Percentiles rank a stretch among this genome's conserved stretches.
Conservation (phyloP, 179 eudicot genomes). For the Drosera spatulata region DNA sequence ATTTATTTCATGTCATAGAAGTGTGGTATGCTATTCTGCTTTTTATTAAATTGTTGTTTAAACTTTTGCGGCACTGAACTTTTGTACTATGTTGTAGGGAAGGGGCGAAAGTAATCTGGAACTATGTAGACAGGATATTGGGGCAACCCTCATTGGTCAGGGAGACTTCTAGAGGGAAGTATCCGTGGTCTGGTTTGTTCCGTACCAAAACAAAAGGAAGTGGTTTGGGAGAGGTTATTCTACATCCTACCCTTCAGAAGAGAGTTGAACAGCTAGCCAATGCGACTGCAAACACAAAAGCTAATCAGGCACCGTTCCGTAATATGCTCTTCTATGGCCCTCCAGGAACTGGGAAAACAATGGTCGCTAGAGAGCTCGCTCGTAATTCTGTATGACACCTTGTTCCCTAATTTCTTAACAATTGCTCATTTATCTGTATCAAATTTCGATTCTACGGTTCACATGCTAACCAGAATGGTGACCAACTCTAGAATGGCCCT, state of each 20-base stretch:
- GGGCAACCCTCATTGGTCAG: slow-evolving; percentile 94
- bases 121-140: slow-evolving; percentile 83
- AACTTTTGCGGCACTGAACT: too few relatives aligned
- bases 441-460: too few relatives aligned
- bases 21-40: too few relatives aligned
- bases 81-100: slow-evolving; percentile 51
- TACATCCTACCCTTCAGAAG: slow-evolving; percentile 76
- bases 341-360: slow-evolving; percentile 96
- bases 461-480: too few relatives aligned
- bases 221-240: slow-evolving; percentile 81
- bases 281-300: slow-evolving; percentile 91
- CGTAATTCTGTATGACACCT: slow-evolving; percentile 61
- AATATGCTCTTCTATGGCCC: slow-evolving; percentile 97
- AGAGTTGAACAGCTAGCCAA: slow-evolving; percentile 70
- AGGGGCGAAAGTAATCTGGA: slow-evolving; percentile 94
- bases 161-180: slow-evolving; percentile 84
- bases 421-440: too few relatives aligned
- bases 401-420: not conserved
- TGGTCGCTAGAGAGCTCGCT: slow-evolving; percentile 97
- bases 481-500: too few relatives aligned
- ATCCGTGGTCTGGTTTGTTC: slow-evolving; percentile 80
- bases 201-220: slow-evolving; percentile 32
- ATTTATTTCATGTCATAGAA: too few relatives aligned
- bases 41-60: too few relatives aligned
- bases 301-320: slow-evolving; percentile 89